Percentiles rank a stretch among this genome's conserved stretches.
These are phyloP conservation scores for Talaromyces sp. DNA, from an alignment of 2,329 filamentous ascomycete species.

Conservation along the genomic window DNA sequence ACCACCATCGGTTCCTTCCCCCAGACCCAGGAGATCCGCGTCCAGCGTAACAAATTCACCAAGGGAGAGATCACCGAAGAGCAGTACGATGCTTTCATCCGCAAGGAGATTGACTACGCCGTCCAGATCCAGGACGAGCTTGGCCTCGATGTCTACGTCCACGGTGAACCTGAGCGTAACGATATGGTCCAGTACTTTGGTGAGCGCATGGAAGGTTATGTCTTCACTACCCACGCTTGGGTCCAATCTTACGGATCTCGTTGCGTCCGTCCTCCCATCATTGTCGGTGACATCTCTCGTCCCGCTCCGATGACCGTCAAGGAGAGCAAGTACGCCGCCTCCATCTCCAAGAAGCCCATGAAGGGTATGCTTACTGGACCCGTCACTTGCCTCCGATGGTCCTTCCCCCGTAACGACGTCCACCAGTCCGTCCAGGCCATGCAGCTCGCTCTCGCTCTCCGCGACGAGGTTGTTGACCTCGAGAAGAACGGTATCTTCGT, in stretches of 20 bases:
- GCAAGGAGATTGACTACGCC: conserved; percentile 95
- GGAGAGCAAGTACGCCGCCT: conserved; percentile 98
- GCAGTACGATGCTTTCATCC: conserved; percentile 98
- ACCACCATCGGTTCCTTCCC: conserved; percentile 99
- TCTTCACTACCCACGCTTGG: conserved; percentile 99
- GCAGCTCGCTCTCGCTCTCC: conserved; percentile 96
- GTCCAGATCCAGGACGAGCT: conserved; percentile 98
- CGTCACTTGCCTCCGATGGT: conserved; percentile 98
- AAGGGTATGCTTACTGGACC: conserved; percentile 99
- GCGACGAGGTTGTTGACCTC: conserved; percentile 96
- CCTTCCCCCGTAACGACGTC: conserved; percentile 98
- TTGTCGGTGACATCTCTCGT: conserved; percentile 97
- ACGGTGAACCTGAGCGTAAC: conserved; percentile 99
- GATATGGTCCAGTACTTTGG: conserved; percentile 99
- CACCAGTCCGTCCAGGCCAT: conserved; percentile 99
- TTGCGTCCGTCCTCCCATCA: conserved; percentile 96
- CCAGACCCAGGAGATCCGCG: conserved; percentile 96
- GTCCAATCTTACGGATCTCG: conserved; percentile 98
- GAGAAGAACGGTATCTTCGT: conserved; percentile 95
- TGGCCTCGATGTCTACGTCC: conserved; percentile 91
- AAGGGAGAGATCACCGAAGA: conserved; percentile 92
- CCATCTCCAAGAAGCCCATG: conserved; percentile 97
- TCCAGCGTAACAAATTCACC: conserved; percentile 96
- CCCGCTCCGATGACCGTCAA: conserved; percentile 98
- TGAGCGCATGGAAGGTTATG: conserved; percentile 89